Conservation (phyloP, 1,139 yeast genomes). For the Lodderomyces pseudojiufengensis region DNA sequence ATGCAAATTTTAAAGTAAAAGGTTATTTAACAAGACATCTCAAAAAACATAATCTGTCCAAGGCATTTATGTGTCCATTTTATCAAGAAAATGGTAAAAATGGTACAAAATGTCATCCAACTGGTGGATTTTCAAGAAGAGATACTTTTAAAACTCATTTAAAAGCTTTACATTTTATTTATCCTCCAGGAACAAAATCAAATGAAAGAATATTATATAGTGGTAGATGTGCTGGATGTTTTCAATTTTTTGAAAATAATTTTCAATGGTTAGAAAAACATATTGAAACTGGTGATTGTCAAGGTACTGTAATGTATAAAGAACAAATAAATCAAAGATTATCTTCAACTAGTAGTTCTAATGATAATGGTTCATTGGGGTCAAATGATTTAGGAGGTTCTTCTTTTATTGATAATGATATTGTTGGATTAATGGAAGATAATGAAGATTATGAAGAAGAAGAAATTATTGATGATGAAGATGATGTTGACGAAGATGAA, state of each 20-base stretch:
- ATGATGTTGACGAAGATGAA: constrained; percentile 1
- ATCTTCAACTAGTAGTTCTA: not conserved
- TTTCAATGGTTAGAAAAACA: constrained; percentile 49
- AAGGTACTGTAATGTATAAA: constrained; percentile 29
- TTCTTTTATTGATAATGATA: not conserved
- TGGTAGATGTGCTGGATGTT: constrained; percentile 60
- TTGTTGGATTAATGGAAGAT: not conserved
- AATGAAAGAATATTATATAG: constrained; percentile 39
- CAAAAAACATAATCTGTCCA: constrained; percentile 48
- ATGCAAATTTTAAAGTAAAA: constrained; percentile 49
- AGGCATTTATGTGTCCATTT: constrained; percentile 56
- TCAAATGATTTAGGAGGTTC: not conserved
- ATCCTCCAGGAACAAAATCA: constrained; percentile 56
- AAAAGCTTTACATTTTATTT: constrained; percentile 54
- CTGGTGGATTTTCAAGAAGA: constrained; percentile 56
- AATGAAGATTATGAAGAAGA: not conserved
- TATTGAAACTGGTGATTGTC: constrained; percentile 45
- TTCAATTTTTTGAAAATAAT: constrained; percentile 45
- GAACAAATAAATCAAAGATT: constrained; percentile 1
- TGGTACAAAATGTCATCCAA: constrained; percentile 54
- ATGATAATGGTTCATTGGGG: not conserved
- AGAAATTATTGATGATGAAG: not conserved
- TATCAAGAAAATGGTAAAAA: constrained; percentile 32
- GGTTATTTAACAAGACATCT: constrained; percentile 55
- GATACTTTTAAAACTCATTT: constrained; percentile 58